phyloP scores from a whole-genome alignment of 805 yeast species.

The Cyberlindnera maclurae region DNA sequence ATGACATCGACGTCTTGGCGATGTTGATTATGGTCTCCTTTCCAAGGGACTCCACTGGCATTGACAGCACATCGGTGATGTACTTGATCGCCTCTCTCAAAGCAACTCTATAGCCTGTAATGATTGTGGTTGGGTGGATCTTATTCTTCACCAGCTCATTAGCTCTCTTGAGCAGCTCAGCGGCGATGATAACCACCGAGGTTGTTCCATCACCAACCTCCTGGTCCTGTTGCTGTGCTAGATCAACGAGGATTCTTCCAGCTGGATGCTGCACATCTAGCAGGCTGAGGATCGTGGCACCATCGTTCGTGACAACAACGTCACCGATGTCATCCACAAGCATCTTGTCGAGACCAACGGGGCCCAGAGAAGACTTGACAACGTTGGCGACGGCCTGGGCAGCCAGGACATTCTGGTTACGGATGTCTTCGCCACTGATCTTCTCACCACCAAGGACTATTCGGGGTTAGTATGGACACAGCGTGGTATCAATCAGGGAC shows the following conservation, averaged over 20 bases:
- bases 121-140: constrained; percentile 96
- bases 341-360: constrained; percentile 98
- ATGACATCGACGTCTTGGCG: constrained; percentile 96
- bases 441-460: constrained; percentile 89
- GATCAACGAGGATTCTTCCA: constrained; percentile 91
- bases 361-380: constrained; percentile 93
- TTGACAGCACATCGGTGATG: constrained; percentile 77
- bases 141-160: constrained; percentile 88
- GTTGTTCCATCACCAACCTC: constrained; percentile 99
- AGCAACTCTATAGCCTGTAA: constrained; percentile 93
- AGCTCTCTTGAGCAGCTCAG: constrained; percentile 87
- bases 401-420: constrained; percentile 93
- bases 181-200: constrained; percentile 91
- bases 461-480: constrained; percentile 6
- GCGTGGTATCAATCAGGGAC: no score
- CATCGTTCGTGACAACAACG: constrained; percentile 97
- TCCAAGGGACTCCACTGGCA: constrained; percentile 64
- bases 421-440: constrained; percentile 89
- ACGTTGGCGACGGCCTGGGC: constrained; percentile 98
- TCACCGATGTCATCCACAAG: constrained; percentile 98
- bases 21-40: constrained; percentile 82
- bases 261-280: constrained; percentile 99
- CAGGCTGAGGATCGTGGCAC: constrained; percentile 88
- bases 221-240: constrained; percentile 97
- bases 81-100: constrained; percentile 80